Percentiles rank a stretch among this genome's conserved stretches.
These are phyloP conservation scores for Paraleonurus japonicus DNA, from an alignment of 257 asterid species.

Conservation along the genomic window DNA sequence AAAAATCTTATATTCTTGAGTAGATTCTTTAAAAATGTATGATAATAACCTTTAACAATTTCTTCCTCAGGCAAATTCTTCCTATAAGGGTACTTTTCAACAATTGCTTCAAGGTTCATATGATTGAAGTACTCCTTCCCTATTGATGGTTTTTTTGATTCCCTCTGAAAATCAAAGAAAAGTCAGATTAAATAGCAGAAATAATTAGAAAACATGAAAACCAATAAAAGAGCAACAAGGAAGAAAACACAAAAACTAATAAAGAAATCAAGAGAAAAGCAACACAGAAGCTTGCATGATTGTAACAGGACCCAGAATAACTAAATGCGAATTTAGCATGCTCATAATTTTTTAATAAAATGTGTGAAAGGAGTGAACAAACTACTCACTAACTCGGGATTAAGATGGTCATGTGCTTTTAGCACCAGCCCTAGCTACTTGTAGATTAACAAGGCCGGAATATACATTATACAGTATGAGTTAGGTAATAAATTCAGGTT, in stretches of 20 bases:
- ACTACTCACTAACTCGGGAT: constrained; percentile 13
- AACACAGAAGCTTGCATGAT: constrained; percentile 14
- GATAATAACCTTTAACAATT: constrained; percentile 60
- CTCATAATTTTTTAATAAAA: constrained; percentile 11
- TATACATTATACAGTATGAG: neutral
- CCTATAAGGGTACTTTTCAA: constrained; percentile 79
- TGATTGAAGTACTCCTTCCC: constrained; percentile 96
- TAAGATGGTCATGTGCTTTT: neutral
- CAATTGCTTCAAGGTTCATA: constrained; percentile 84
- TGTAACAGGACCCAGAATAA: constrained; percentile 18
- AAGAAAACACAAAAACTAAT: constrained; percentile 4
- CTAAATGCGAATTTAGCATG: constrained; percentile 1
- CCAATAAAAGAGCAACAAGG: neutral
- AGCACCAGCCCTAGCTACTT: constrained; percentile 16
- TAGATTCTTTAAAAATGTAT: constrained; percentile 22
- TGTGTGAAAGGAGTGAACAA: constrained; percentile 9
- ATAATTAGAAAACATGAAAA: neutral
- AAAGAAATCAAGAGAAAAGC: constrained; percentile 12
- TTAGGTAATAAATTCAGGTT: constrained; percentile 7
- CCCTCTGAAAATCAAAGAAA: constrained; percentile 60
- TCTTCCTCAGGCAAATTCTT: constrained; percentile 78
- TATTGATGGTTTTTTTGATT: constrained; percentile 71
- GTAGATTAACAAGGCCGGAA: constrained; percentile 5
- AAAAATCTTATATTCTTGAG: constrained; percentile 2
- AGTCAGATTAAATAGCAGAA: constrained; percentile 20